These are phyloP conservation scores for Colletotrichum neosansevieriae DNA, from an alignment of 2,329 filamentous ascomycete genomes.

Conservation along the genomic window DNA sequence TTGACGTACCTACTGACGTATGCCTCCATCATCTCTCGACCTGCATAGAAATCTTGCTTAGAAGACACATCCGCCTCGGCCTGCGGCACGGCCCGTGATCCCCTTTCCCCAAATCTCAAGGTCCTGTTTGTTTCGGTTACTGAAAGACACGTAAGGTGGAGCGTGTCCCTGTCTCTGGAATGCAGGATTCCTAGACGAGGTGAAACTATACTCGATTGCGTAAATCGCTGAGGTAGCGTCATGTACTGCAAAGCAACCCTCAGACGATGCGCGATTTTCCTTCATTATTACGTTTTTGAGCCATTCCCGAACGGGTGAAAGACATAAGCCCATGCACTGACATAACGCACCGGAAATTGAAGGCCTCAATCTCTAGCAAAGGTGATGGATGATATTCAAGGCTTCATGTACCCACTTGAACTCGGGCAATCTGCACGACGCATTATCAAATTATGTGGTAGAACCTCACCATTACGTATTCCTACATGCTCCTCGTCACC, in stretches of 20 bases:
- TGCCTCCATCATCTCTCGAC: background rate
- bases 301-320: background rate
- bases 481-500: background rate
- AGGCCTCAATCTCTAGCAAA: no score
- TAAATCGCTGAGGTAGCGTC: slow-evolving; percentile 4
- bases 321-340: background rate
- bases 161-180: background rate
- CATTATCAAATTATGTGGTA: slow-evolving; percentile 22
- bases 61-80: background rate
- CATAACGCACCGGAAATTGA: no score
- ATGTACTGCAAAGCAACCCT: background rate
- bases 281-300: background rate
- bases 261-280: background rate
- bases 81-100: slow-evolving; percentile 15
- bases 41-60: background rate
- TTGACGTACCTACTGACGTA: background rate
- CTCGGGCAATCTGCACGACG: background rate
- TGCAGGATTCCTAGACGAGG: background rate
- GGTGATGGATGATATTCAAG: no score
- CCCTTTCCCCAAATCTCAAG: background rate
- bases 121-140: no score
- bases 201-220: background rate
- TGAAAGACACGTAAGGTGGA: background rate
- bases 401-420: no score
- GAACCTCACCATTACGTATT: background rate